Conservation (phyloP, 495 filamentous ascomycete species). For the Neurospora sp. region DNA sequence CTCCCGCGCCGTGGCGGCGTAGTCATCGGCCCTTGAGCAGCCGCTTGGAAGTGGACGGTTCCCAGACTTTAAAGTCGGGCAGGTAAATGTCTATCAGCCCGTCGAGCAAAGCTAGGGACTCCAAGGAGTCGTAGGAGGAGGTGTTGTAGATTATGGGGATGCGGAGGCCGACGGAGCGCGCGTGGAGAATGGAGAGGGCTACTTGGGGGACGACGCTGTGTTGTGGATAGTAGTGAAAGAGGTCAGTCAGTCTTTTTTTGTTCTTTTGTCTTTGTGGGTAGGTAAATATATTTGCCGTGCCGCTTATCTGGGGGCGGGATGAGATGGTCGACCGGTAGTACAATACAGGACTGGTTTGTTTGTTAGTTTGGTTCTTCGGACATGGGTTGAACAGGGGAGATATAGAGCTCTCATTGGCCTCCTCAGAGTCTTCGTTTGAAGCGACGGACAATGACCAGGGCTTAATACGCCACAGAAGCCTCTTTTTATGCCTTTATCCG, state of each 20-base stretch:
- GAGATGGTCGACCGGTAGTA: constrained; percentile 45
- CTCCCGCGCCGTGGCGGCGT: constrained; percentile 54
- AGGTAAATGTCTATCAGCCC: constrained; percentile 72
- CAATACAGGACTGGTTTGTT: no score
- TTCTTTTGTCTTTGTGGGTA: not conserved
- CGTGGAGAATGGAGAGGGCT: constrained; percentile 57
- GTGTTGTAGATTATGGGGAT: constrained; percentile 74
- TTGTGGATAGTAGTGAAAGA: constrained; percentile 45
- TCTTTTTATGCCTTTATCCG: no score
- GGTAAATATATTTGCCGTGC: not conserved
- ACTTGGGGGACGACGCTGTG: constrained; percentile 73
- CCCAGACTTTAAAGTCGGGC: constrained; percentile 74
- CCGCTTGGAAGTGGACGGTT: constrained; percentile 46
- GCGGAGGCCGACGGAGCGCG: constrained; percentile 51
- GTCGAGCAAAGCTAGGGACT: constrained; percentile 54
- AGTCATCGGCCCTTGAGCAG: constrained; percentile 67
- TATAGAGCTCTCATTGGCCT: no score
- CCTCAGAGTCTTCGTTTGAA: no score
- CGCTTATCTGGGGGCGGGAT: constrained; percentile 11
- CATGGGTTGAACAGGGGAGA: no score
- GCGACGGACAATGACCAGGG: no score
- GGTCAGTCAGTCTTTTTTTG: constrained; percentile 42
- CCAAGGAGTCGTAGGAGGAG: constrained; percentile 61
- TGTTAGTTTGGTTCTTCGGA: no score
- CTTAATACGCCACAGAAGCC: no score